Conservation (phyloP, 1,139 yeast genomes). For the Geotrichum europaeum region DNA sequence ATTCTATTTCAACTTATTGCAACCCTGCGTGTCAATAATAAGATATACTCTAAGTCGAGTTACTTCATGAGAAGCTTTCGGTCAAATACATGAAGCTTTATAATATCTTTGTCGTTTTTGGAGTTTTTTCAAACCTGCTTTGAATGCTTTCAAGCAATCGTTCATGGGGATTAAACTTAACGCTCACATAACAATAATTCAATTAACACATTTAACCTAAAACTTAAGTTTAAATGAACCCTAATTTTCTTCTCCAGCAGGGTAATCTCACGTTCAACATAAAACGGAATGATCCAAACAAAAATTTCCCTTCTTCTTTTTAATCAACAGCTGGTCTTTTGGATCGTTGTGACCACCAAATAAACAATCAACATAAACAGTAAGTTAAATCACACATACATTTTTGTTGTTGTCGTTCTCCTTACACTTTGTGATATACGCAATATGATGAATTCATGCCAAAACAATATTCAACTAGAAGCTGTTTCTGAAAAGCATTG, state of each 20-base stretch:
- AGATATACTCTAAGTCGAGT: too few relatives aligned
- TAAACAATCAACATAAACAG: not conserved
- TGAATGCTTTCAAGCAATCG: not conserved
- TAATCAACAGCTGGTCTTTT: not conserved
- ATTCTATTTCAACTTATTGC: too few relatives aligned
- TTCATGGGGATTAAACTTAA: not conserved
- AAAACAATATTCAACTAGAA: slow-evolving; percentile 10
- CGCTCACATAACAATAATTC: not conserved
- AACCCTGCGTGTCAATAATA: too few relatives aligned
- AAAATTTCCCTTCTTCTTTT: not conserved
- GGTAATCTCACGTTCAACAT: not conserved
- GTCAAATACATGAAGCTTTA: not conserved
- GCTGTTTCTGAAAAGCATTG: slow-evolving; percentile 12
- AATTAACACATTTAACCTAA: not conserved
- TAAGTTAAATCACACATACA: not conserved
- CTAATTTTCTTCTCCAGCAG: not conserved
- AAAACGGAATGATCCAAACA: not conserved
- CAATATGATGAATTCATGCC: slow-evolving; percentile 11
- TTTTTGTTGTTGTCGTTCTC: not conserved
- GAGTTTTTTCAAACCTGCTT: not conserved
- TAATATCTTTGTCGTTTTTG: not conserved
- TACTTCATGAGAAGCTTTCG: not conserved
- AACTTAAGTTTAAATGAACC: not conserved
- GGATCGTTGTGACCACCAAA: not conserved
- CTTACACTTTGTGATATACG: not conserved